Evolutionary conservation across 805 yeast species (phyloP), one percentile per base, ranked within the genome.

Genomic region (Geotrichum ghanense): DNA sequence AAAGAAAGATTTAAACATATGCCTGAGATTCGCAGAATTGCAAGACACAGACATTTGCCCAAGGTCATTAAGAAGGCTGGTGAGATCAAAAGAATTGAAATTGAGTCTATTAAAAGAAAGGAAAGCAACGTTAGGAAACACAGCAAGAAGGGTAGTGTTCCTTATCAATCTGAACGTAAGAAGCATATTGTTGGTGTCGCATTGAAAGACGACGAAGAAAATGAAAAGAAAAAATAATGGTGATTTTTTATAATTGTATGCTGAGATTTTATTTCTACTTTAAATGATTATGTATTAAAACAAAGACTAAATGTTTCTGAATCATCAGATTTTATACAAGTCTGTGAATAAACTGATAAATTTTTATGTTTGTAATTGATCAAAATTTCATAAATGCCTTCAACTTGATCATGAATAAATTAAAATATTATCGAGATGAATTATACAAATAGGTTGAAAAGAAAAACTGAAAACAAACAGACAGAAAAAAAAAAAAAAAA

Each of bases 21-120:
- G 97, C 98, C 98, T 1, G 98, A 92, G 65, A 83, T 92, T 59
- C 78, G 78, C 59, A 75, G 97, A 57, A 92, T 92, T 51, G 69
- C 87, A 23, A 78, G 89, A 65, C 97, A 92, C 67, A 79, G 98
- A 64, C 97, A 92, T 62, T 72, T 90, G 46, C 98, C 99, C 20
- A 69, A 69, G 49, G 84, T 82, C 43, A 76, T 92, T 54, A 90
- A 89, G 75, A 85, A 82, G 64, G 96, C 97, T 35, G 75, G 75
- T 39, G 95, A 89, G 51, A 86, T 85, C 62, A 90, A 92, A 70
- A 66, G 78, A 17, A 71, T 74, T 48, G 97, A 92, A 63, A 56
- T 79, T 37, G 76, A 74, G 44, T 74, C 92, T 37, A 64, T 86
- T 53, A 86, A 84, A 70, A 76, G 83, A 57, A 79, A 88, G 60